These are phyloP conservation scores for Fusarium brevicatenulatum DNA, from an alignment of 2,329 filamentous ascomycete genomes.

Conservation along the genomic window DNA sequence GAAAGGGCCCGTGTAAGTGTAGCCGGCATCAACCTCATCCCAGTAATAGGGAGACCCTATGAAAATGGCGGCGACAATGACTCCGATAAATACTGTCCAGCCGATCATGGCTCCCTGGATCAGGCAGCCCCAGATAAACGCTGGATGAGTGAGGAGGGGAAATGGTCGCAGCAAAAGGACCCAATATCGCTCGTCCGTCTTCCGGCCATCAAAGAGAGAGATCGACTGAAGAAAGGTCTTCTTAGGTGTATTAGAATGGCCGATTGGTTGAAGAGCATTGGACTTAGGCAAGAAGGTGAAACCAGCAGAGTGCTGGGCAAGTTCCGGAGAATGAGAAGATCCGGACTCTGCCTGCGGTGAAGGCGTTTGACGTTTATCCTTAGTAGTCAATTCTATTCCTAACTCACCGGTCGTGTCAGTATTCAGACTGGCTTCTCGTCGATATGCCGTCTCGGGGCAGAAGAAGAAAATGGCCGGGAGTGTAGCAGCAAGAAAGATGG, in stretches of 20 bases:
- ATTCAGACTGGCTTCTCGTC: slow-evolving; percentile 73
- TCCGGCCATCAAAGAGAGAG: slow-evolving; percentile 80
- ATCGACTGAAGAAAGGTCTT: slow-evolving; percentile 71
- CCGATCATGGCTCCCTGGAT: slow-evolving; percentile 92
- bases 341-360: slow-evolving; percentile 9
- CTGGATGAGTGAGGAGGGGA: slow-evolving; percentile 84
- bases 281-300: slow-evolving; percentile 49
- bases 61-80: slow-evolving; percentile 84
- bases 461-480: slow-evolving; percentile 79
- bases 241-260: slow-evolving; percentile 52
- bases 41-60: slow-evolving; percentile 84
- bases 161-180: slow-evolving; percentile 77
- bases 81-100: slow-evolving; percentile 93
- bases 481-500: slow-evolving; percentile 80
- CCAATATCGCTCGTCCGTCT: slow-evolving; percentile 79
- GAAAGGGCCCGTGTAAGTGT: slow-evolving; percentile 87
- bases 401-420: slow-evolving; percentile 66
- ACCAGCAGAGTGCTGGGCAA: slow-evolving; percentile 13
- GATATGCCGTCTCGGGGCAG: slow-evolving; percentile 86
- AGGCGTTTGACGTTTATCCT: slow-evolving; percentile 19
- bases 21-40: slow-evolving; percentile 82
- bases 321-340: not conserved
- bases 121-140: slow-evolving; percentile 81
- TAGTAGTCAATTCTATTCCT: slow-evolving; percentile 40
- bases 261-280: slow-evolving; percentile 49